These are phyloP conservation scores for Cenchrus fungigraminus DNA, from an alignment of 176 grass and related monocot species.

Conservation along the genomic window DNA sequence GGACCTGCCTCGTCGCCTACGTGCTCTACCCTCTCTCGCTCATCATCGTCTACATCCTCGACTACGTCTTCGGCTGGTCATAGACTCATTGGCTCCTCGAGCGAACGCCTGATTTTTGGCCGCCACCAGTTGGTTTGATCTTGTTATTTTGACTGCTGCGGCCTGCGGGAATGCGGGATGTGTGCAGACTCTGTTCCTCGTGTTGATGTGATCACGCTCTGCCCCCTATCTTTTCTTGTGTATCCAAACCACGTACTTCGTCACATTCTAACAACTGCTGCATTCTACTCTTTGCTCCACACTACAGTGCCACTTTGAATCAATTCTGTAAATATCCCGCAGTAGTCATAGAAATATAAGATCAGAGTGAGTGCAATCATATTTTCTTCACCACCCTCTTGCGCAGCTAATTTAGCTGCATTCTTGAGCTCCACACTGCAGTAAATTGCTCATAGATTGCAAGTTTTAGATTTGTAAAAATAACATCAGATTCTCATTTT, in stretches of 20 bases:
- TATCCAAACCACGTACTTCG: neutral
- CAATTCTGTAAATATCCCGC: no score
- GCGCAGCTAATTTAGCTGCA: no score
- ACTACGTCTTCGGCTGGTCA: constrained; percentile 88
- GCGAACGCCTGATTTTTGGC: neutral
- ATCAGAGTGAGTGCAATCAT: no score
- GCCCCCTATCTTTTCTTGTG: neutral
- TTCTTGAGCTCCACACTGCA: no score
- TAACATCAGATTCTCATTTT: no score
- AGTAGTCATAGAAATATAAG: no score
- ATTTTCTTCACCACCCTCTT: no score
- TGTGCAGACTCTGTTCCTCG: constrained; percentile 14
- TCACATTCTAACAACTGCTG: neutral
- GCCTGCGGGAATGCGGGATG: constrained; percentile 31
- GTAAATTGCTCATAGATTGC: no score
- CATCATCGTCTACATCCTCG: constrained; percentile 76
- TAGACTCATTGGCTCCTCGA: constrained; percentile 36
- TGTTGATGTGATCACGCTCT: constrained; percentile 33
- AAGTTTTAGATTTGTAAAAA: no score
- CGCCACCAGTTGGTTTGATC: neutral
- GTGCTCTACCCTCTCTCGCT: constrained; percentile 78
- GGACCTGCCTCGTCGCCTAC: constrained; percentile 86
- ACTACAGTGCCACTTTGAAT: neutral
- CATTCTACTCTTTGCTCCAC: constrained; percentile 8
- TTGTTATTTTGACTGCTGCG: constrained; percentile 37